These are phyloP conservation scores for Venturia aucupariae DNA, from an alignment of 2,329 filamentous ascomycete genomes.

Conservation along the genomic window DNA sequence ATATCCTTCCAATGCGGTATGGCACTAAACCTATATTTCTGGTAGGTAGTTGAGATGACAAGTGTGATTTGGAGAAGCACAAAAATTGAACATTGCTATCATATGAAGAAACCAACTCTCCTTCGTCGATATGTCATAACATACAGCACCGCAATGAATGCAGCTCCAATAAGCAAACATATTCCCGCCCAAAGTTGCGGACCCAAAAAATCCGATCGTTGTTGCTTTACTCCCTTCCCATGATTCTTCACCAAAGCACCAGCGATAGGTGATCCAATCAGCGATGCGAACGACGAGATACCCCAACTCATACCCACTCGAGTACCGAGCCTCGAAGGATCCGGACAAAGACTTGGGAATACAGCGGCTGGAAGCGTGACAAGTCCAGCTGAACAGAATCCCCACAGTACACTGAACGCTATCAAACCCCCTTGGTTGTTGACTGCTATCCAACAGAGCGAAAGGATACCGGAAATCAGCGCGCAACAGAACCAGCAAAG, in stretches of 20 bases:
- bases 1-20: no score
- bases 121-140: background rate
- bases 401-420: constrained; percentile 29
- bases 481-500: constrained; percentile 27
- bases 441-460: constrained; percentile 27
- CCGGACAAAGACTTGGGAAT: constrained; percentile 29
- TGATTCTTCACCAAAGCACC: constrained; percentile 23
- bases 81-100: constrained; percentile 15
- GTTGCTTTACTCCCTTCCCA: constrained; percentile 15
- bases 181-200: constrained; percentile 28
- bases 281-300: constrained; percentile 26
- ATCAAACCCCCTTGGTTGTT: constrained; percentile 23
- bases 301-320: constrained; percentile 30
- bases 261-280: constrained; percentile 29
- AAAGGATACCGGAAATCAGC: constrained; percentile 22
- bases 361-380: constrained; percentile 29
- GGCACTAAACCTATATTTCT: no score
- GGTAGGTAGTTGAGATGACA: background rate
- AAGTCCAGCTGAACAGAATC: constrained; percentile 29
- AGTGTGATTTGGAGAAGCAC: constrained; percentile 30
- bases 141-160: background rate
- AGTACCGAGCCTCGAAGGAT: constrained; percentile 27
- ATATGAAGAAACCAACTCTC: background rate
- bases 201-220: constrained; percentile 22
- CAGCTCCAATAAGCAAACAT: constrained; percentile 24